Percentiles rank a stretch among this genome's conserved stretches.
Conservation (phyloP, 345 rosid genomes). For the Pelargonium nanum region DNA sequence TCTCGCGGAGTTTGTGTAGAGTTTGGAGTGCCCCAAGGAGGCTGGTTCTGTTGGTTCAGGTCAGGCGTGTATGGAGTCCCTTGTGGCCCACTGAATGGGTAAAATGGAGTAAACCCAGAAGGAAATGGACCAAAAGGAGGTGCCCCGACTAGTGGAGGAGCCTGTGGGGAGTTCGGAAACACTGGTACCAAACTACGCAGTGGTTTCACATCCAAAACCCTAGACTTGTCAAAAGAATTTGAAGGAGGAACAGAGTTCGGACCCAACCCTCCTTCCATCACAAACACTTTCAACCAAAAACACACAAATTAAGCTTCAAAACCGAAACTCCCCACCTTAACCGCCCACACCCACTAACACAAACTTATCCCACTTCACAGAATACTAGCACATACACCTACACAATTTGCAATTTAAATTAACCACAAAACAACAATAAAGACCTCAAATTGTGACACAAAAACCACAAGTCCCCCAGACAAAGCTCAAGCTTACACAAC, state of each 20-base stretch:
- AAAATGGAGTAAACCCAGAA: constrained; percentile 41
- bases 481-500: too few species aligned
- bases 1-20: constrained; percentile 13
- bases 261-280: constrained; percentile 36
- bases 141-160: constrained; percentile 36
- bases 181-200: constrained; percentile 43
- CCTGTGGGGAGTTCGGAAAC: constrained; percentile 23
- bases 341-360: neutral
- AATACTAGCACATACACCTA: neutral
- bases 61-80: constrained; percentile 9
- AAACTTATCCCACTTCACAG: neutral
- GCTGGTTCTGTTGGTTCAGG: constrained; percentile 9
- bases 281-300: neutral
- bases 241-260: constrained; percentile 22
- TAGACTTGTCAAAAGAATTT: constrained; percentile 31
- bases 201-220: constrained; percentile 51
- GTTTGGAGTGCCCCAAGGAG: too few species aligned
- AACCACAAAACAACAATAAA: neutral
- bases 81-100: constrained; percentile 36
- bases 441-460: neutral
- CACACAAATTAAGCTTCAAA: neutral
- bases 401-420: neutral
- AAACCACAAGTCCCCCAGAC: too few species aligned
- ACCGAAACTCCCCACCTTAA: neutral
- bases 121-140: constrained; percentile 47